Conservation (phyloP, 306 rosid genomes). For the Gynostemma pentaphyllum region DNA sequence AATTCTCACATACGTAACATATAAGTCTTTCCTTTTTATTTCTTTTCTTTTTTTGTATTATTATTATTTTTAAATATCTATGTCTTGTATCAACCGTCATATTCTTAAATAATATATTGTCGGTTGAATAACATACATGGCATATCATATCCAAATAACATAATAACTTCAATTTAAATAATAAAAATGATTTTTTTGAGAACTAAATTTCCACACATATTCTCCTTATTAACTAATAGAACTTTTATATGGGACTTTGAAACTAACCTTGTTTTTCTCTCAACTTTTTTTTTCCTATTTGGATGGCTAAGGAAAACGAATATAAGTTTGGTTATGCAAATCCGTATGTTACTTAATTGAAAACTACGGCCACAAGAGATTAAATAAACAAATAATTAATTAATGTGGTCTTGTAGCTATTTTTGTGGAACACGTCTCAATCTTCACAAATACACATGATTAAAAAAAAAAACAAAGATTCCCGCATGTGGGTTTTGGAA, state of each 20-base stretch:
- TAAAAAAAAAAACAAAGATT: slow-evolving; percentile 5
- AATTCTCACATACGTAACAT: too few species aligned
- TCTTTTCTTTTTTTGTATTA: too few species aligned
- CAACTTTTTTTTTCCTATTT: too few species aligned
- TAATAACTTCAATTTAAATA: not conserved
- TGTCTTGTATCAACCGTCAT: too few species aligned
- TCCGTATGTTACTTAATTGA: not conserved
- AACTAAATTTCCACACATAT: not conserved
- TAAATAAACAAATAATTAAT: too few species aligned
- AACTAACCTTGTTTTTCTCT: not conserved
- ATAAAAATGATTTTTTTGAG: not conserved
- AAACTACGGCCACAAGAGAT: not conserved
- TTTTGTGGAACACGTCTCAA: not conserved
- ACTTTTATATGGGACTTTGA: not conserved
- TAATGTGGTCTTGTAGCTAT: not conserved
- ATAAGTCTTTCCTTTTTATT: too few species aligned
- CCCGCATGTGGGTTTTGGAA: slow-evolving; percentile 10
- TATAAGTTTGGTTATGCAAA: not conserved
- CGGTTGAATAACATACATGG: too few species aligned
- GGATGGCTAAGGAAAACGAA: not conserved
- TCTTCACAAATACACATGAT: not conserved
- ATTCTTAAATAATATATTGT: too few species aligned
- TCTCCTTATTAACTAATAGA: not conserved
- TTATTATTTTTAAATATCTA: too few species aligned
- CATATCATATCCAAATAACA: not conserved